Conservation (phyloP, 78 protist species). For the Reticulomyxa filosa region DNA sequence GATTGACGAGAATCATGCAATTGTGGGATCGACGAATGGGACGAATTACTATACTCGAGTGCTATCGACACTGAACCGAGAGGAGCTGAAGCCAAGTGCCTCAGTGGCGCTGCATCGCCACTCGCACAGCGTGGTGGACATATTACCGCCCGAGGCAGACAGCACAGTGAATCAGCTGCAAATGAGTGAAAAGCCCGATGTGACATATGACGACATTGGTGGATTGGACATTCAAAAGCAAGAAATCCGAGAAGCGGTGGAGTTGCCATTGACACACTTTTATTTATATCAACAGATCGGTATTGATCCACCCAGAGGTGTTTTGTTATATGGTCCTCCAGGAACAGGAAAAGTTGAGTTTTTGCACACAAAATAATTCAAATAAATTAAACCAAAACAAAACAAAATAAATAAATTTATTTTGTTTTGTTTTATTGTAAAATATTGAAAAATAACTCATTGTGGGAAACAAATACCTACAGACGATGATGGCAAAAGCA, state of each 20-base stretch:
- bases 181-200: constrained; percentile 49
- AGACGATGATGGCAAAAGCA: constrained; percentile 40
- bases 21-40: constrained; percentile 82
- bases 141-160: constrained; percentile 96
- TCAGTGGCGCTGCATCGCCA: constrained; percentile 86
- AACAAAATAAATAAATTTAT: too few relatives aligned
- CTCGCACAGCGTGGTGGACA: constrained; percentile 80
- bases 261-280: constrained; percentile 80
- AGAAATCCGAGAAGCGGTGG: constrained; percentile 99
- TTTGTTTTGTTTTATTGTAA: background rate
- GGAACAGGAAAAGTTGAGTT: constrained; percentile 55
- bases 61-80: constrained; percentile 90
- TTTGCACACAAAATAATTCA: constrained; percentile 25
- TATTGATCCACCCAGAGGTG: constrained; percentile 99
- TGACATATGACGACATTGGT: constrained; percentile 79
- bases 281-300: constrained; percentile 68
- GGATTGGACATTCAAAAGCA: constrained; percentile 98
- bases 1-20: constrained; percentile 74
- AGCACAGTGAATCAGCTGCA: constrained; percentile 62
- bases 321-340: constrained; percentile 53
- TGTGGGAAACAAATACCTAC: background rate
- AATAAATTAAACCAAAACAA: too few relatives aligned
- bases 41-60: constrained; percentile 76
- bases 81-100: constrained; percentile 89
- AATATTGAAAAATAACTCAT: background rate